phyloP scores from a whole-genome alignment of 495 filamentous ascomycete species.

The Xylaria cubensis region DNA sequence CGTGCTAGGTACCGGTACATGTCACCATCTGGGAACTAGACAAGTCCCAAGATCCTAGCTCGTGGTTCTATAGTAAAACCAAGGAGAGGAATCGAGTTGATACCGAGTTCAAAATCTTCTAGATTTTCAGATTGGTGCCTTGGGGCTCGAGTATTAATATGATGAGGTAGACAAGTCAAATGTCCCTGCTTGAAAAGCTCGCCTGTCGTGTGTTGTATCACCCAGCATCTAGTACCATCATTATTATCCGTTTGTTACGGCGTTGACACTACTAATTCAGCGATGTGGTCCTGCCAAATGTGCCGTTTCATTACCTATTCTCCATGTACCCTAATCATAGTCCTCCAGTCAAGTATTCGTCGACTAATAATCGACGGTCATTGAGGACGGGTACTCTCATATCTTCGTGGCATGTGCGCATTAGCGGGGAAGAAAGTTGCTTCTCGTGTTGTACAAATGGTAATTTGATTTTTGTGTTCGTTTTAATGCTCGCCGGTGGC shows the following conservation, averaged over 20 bases:
- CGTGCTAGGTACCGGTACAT: constrained; percentile 18
- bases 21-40: neutral
- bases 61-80: neutral
- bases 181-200: neutral
- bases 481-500: constrained; percentile 19
- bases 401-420: neutral
- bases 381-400: neutral
- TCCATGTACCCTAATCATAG: neutral
- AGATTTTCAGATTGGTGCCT: neutral
- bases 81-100: neutral
- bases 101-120: neutral
- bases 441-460: neutral
- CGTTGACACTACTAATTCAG: neutral
- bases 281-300: neutral
- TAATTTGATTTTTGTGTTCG: neutral
- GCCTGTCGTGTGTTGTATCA: neutral
- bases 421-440: neutral
- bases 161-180: neutral
- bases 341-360: neutral
- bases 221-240: neutral
- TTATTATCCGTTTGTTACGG: neutral
- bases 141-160: neutral
- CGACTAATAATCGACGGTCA: neutral
- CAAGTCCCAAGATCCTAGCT: neutral
- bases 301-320: neutral